Base-by-base conservation (phyloP, 1,139 yeast genomes). In the Kodamaea sp. region DNA sequence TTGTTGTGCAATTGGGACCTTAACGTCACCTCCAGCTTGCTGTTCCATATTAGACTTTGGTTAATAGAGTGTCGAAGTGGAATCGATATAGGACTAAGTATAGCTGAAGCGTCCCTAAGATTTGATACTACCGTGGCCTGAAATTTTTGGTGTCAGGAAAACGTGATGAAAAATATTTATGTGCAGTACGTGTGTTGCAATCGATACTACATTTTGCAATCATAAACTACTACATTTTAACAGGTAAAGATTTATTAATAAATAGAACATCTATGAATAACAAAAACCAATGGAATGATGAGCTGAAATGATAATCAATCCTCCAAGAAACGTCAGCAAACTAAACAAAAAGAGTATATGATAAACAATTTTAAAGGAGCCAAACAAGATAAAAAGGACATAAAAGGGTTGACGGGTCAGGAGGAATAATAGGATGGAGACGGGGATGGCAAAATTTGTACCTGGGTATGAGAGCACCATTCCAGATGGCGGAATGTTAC, bases 1-100 rank as follows among this genome's bases (percentile, higher is more conserved):
- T 27, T 48, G 47, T 22, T 41, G 41, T n/a, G 51, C 32, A 13
- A 43, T 22, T 4, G 51, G 50, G 12, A 46, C 51, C 31, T 44
- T 37, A 12, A 42, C 44, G 23, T 41, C 34, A 12, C 38, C 36
- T n/a, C 28, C 33, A 16, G 30, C 32, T 15, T 30, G 37, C 35
- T 41, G 46, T 28, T 38, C 42, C 49, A 44, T 44, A 12, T 14
- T n/a, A n/a, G 19, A 13, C 23, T 14, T 24, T 20, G 10, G 2
- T 22, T 22, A 9, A 9, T 22, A 10, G 24, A 11, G 5, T 22
- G n/a, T n/a, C n/a, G n/a, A n/a, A n/a, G n/a, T n/a, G n/a, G n/a
- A n/a, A n/a, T n/a, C n/a, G n/a, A n/a, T n/a, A n/a, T n/a, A n/a
- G n/a, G n/a, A n/a, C n/a, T n/a, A n/a, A n/a, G n/a, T n/a, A n/a